Evolutionary conservation across 2,329 filamentous ascomycete genomes (phyloP).

Genomic region (Chaetomium globosum): DNA sequence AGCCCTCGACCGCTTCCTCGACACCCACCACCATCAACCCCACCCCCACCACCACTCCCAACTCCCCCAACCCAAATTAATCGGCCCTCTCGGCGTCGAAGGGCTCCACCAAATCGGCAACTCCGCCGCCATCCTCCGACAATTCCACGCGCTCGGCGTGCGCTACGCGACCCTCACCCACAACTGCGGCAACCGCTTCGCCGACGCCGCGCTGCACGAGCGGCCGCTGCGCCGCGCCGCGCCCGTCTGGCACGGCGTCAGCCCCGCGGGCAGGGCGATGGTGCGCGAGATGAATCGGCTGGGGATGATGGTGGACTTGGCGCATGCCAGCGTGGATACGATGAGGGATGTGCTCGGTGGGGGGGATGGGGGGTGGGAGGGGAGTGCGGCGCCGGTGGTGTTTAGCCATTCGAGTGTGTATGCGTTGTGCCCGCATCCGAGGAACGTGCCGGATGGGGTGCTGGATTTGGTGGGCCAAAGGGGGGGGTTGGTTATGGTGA

Average conservation of each 20-base stretch:
- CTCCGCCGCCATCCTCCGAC: constrained; percentile 71
- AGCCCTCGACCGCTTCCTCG: constrained; percentile 53
- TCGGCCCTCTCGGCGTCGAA: constrained; percentile 80
- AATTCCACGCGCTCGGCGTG: constrained; percentile 76
- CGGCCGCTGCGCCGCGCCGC: constrained; percentile 53
- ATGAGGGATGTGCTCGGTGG: constrained; percentile 77
- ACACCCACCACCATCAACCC: not conserved
- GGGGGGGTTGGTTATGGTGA: constrained; percentile 85
- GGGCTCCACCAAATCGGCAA: constrained; percentile 95
- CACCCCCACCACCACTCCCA: constrained; percentile 28
- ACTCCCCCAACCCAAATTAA: constrained; percentile 54
- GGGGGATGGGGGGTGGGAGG: constrained; percentile 57
- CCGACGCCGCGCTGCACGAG: constrained; percentile 75
- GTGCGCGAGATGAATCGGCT: constrained; percentile 91
- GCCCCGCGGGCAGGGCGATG: constrained; percentile 66
- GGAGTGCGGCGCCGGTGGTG: constrained; percentile 79
- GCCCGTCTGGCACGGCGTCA: constrained; percentile 72
- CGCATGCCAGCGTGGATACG: constrained; percentile 75
- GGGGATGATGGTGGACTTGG: constrained; percentile 90
- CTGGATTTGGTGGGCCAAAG: constrained; percentile 73
- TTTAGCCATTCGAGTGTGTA: constrained; percentile 87
- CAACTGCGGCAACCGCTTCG: constrained; percentile 89
- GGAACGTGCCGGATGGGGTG: constrained; percentile 87
- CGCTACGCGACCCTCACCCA: constrained; percentile 88
- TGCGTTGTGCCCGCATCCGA: constrained; percentile 79